These are phyloP conservation scores for Lyophyllum semitale DNA, from an alignment of 768 basidiomycete genomes.

Conservation along the genomic window DNA sequence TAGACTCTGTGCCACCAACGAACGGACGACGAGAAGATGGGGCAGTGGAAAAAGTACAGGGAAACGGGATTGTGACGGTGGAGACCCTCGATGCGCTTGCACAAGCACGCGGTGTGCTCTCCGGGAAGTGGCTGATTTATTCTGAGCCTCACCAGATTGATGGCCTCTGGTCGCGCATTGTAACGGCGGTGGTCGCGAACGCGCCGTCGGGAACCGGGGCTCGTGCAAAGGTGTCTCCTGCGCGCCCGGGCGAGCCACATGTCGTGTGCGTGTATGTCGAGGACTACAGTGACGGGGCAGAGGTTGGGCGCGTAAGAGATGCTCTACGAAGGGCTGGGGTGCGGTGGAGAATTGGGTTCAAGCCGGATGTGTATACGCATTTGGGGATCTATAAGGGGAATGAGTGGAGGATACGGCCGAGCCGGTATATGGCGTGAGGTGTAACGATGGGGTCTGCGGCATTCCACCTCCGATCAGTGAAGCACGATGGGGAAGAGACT, in stretches of 20 bases:
- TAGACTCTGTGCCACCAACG: no score
- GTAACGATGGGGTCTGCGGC: no score
- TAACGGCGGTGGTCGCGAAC: conserved; percentile 18
- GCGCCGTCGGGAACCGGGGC: conserved; percentile 18
- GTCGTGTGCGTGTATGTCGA: conserved; percentile 39
- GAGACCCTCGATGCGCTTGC: conserved; percentile 35
- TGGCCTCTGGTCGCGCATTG: conserved; percentile 35
- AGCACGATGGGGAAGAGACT: no score
- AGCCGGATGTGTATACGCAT: conserved; percentile 40
- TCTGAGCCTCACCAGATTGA: conserved; percentile 31
- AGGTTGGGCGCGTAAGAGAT: conserved; percentile 32
- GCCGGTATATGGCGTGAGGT: conserved; percentile 22
- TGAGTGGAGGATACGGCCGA: conserved; percentile 35
- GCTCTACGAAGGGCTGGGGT: conserved; percentile 34
- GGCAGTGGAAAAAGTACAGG: not conserved
- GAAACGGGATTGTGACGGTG: conserved; percentile 23
- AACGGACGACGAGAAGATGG: not conserved
- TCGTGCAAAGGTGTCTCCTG: conserved; percentile 37
- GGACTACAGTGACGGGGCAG: conserved; percentile 25
- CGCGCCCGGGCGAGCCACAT: conserved; percentile 27
- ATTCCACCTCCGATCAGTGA: no score
- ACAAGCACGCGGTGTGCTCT: conserved; percentile 27
- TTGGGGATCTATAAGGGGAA: conserved; percentile 39
- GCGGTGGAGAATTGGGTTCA: conserved; percentile 39
- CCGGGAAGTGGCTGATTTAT: conserved; percentile 43